Evolutionary conservation across 306 rosid species (phyloP), one percentile per base, ranked within the genome.

Genomic region (Hippophae rhamnoides): DNA sequence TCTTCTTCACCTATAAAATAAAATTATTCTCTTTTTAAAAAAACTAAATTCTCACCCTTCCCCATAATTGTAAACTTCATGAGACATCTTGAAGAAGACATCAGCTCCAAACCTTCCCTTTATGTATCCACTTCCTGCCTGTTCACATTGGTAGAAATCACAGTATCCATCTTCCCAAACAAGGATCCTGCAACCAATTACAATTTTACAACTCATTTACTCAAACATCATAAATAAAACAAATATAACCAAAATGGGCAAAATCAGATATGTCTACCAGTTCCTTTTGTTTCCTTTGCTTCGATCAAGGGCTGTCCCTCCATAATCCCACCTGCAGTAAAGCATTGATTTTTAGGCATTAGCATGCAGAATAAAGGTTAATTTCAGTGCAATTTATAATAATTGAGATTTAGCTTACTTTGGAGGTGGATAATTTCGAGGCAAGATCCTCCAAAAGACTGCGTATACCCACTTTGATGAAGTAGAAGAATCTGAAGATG

Each of bases 91-190:
- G 93, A 88, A 92, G 82, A 88, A 92, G 47, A 85, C 68, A 43
- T 85, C 86, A 70, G 87, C 85, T 61, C 95, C 96, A 79, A 92
- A 92, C 71, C 75, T 75, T 43, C 68, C 79, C 47, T 69, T 69
- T 31, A 74, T 57, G 76, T 56, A 77, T 54, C 82, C 84, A 72
- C 56, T 75, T 41, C 73, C 78, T 38, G 82, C 79, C 56, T 69
- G 81, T 68, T 85, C 85, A 43, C 99, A 85, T 81, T 85, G 95
- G 42, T 69, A 60, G 50, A 83, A 81, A 74, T 92, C 96, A 72
- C 96, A 92, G 57, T 78, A 88, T 10, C 99, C 99, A 75, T 92
- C 99, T 79, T 88, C 96, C 96, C 96, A 88, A 47, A 88, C 99
- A 51, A 92, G 84, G 71, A 92, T 92, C 99, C 96, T 92, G 63